Evolutionary conservation across 2,329 filamentous ascomycete genomes (phyloP).

Genomic region (Fusarium scirpi): DNA sequence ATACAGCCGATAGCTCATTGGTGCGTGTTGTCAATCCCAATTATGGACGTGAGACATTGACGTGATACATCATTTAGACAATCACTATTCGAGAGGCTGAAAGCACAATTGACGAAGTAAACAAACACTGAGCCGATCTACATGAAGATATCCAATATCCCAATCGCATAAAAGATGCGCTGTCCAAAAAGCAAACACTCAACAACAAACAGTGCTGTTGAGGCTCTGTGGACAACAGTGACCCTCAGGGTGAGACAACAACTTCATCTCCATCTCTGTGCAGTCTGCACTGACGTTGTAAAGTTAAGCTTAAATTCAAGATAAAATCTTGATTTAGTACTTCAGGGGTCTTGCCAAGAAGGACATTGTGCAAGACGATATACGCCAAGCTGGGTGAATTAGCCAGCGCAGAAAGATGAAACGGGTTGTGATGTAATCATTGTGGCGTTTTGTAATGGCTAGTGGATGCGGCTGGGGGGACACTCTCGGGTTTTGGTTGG

Average conservation of each 20-base stretch:
- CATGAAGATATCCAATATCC: background rate
- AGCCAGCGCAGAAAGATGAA: background rate
- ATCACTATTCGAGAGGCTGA: background rate
- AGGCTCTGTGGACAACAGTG: background rate
- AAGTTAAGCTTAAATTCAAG: constrained; percentile 8
- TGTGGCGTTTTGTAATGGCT: background rate
- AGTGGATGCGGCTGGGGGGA: background rate
- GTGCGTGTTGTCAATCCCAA: background rate
- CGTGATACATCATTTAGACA: background rate
- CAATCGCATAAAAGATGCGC: background rate
- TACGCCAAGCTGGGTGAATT: background rate
- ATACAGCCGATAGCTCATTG: background rate
- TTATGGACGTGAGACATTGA: background rate
- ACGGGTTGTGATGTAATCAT: background rate
- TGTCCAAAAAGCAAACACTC: background rate
- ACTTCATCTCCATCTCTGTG: background rate
- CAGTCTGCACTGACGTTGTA: background rate
- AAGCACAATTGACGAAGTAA: background rate
- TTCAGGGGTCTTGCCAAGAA: background rate
- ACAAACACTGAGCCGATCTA: background rate
- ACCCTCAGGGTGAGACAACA: background rate
- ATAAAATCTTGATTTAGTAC: background rate
- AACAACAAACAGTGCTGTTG: background rate
- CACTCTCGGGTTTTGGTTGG: background rate
- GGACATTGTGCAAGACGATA: background rate